A percentile compares a stretch with the other conserved stretches of the same genome.
phyloP scores from a whole-genome alignment of 306 rosid species.

The Vigna hirtella region DNA sequence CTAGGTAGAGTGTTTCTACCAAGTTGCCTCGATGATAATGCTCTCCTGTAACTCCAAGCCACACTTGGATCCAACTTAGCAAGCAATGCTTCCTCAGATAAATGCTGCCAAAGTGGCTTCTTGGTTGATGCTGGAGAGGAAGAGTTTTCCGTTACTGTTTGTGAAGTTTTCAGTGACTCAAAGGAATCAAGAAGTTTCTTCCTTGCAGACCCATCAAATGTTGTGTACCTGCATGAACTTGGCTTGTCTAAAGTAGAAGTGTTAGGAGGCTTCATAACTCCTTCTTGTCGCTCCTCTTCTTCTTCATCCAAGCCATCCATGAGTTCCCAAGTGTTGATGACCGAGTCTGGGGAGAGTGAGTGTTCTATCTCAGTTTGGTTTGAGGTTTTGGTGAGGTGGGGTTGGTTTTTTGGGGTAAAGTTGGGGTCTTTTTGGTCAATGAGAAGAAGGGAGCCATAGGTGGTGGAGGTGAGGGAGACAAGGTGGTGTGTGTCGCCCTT shows the following conservation, averaged over 20 bases:
- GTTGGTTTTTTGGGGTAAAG: slow-evolving; percentile 31
- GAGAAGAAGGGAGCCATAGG: slow-evolving; percentile 79
- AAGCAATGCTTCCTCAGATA: slow-evolving; percentile 80
- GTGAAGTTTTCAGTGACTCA: slow-evolving; percentile 48
- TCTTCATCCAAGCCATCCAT: slow-evolving; percentile 71
- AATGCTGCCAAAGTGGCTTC: slow-evolving; percentile 88
- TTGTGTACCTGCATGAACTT: slow-evolving; percentile 59
- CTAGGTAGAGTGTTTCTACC: slow-evolving; percentile 43
- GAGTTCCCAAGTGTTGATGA: slow-evolving; percentile 94
- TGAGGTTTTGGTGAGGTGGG: slow-evolving; percentile 26
- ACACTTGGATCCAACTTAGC: slow-evolving; percentile 82
- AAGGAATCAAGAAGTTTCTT: slow-evolving; percentile 54
- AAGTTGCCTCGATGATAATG: slow-evolving; percentile 70
- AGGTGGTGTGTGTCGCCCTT: slow-evolving; percentile 90
- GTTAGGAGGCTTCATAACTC: slow-evolving; percentile 26
- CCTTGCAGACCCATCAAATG: slow-evolving; percentile 59
- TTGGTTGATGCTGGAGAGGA: slow-evolving; percentile 32
- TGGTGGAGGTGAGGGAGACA: slow-evolving; percentile 87
- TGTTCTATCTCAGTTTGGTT: slow-evolving; percentile 37
- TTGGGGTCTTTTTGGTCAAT: slow-evolving; percentile 57
- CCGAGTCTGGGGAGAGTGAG: slow-evolving; percentile 82
- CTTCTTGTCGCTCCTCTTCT: background rate
- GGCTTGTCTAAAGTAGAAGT: slow-evolving; percentile 43
- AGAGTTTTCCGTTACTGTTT: slow-evolving; percentile 41
- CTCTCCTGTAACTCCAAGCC: slow-evolving; percentile 71